Base-by-base conservation (phyloP, 768 basidiomycete species). In the Nevesoporus exiguus region DNA sequence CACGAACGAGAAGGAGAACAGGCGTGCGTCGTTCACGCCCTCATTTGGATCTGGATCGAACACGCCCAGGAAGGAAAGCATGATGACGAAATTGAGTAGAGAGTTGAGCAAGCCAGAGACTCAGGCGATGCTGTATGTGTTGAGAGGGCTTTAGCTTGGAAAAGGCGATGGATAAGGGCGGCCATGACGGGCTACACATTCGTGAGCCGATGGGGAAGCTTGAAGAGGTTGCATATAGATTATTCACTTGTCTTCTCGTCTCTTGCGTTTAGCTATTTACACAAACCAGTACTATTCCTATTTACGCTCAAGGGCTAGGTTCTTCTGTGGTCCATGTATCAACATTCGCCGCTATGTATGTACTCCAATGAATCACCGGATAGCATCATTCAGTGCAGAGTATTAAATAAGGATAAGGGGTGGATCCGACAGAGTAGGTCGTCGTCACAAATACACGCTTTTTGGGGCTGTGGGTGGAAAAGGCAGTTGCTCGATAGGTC, bases 21-120 rank as follows among this genome's bases (percentile, higher is more conserved):
- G 46, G 24, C 58, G 54, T 1, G 3, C 24, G 2, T 60, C 56
- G 1, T 7, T 49, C 10, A 15, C 50, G 13, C 30, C 56, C 15
- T 8, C 36, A 1, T n/a, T n/a, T n/a, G 4, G 31, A 10, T 39
- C 47, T 10, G 21, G 31, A 19, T 11, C 46, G 6, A 29, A 40
- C 14, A 8, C 30, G 44, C 7, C 42, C 13, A 56, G 49, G 51
- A 56, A 45, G 47, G 67, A 52, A n/a, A 69, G 48, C 43, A 50
- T 59, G 40, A 14, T 15, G 17, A 58, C 55, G 7, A 46, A 59
- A 21, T 65, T 55, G 63, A 58, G 53, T 14, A 55, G 17, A 49
- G 61, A 65, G 44, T 8, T 63, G 52, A 50, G 36, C 7, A 60
- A 58, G 17, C 53, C 61, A 2, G 65, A 67, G 25, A 67, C 61